Evolutionary conservation across 2,329 filamentous ascomycete genomes (phyloP).

Genomic region (Fusarium virguliforme): DNA sequence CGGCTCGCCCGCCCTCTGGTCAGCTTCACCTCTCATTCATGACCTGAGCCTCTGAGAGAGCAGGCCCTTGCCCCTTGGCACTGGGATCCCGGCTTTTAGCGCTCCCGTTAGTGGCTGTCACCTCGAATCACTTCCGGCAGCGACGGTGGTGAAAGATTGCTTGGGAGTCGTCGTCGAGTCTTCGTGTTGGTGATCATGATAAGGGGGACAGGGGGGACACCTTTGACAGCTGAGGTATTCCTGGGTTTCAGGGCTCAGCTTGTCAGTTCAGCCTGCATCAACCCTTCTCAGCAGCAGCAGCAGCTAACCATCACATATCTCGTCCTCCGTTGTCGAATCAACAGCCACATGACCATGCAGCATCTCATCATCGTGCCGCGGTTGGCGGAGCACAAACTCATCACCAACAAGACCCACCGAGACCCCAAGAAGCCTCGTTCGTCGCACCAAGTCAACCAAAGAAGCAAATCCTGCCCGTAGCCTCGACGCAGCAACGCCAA

Average conservation of each 20-base stretch:
- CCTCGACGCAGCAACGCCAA: slow-evolving; percentile 2
- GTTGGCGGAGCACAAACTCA: slow-evolving; percentile 34
- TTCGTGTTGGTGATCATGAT: slow-evolving; percentile 35
- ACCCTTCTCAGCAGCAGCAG: background rate
- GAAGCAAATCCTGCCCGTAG: slow-evolving; percentile 31
- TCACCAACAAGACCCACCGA: slow-evolving; percentile 25
- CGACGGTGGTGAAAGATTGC: slow-evolving; percentile 44
- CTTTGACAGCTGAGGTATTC: slow-evolving; percentile 2
- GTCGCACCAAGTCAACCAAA: slow-evolving; percentile 25
- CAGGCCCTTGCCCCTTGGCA: slow-evolving; percentile 31
- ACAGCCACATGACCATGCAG: slow-evolving; percentile 27
- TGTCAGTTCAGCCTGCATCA: background rate
- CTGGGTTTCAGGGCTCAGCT: slow-evolving; percentile 10
- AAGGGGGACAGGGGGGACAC: background rate
- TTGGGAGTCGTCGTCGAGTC: slow-evolving; percentile 18
- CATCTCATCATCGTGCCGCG: slow-evolving; percentile 14
- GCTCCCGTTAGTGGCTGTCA: slow-evolving; percentile 45
- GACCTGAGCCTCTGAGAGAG: slow-evolving; percentile 17
- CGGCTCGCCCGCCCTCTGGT: slow-evolving; percentile 9
- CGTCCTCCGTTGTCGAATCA: slow-evolving; percentile 38
- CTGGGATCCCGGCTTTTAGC: slow-evolving; percentile 33
- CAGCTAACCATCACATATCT: slow-evolving; percentile 1
- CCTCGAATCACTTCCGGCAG: slow-evolving; percentile 44
- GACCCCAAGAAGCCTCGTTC: slow-evolving; percentile 11
- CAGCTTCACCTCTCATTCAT: slow-evolving; percentile 6